Evolutionary conservation across 2,329 filamentous ascomycete species (phyloP), one percentile per base, ranked within the genome.

Genomic region (Huntiella abstrusa): DNA sequence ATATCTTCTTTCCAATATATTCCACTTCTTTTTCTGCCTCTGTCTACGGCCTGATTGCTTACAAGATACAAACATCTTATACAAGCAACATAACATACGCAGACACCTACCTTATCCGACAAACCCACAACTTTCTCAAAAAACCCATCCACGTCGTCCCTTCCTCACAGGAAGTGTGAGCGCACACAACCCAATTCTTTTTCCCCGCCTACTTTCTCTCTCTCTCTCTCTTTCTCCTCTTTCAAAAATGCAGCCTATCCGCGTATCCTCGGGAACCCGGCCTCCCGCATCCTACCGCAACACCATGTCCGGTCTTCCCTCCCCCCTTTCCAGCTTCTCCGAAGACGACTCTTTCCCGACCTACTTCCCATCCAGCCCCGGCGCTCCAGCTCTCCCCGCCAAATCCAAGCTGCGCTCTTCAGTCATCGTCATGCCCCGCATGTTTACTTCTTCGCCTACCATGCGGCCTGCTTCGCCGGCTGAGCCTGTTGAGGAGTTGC

Each of bases 401-500:
- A 66, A 62, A 59, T 69, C 64, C 54, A 55, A 60, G 7, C 60
- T 66, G 22, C 58, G 68, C 47, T 55, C 58, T 12, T 69, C 67
- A 4, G 59, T 59, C 28, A 43, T 69, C 11, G 59, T 69, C 37
- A 60, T 49, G 36, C 43, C 48, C n/a, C 40, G 33, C 40, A 43
- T 41, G 19, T 37, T 32, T 16, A 19, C 37, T 28, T 40, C 45
- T n/a, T 28, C 35, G 11, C 35, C 43, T n/a, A 28, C 17, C n/a
- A 22, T 39, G 22, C 35, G 39, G 39, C 28, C 34, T 12, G 32
- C 41, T n/a, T 43, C 41, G 15, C 35, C 41, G 5, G 17, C 32
- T 13, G 37, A 42, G 17, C 39, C 41, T 3, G 12, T 40, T 17
- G 43, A 40, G n/a, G 43, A 40, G 22, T 70, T 73, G 4, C 73